Conservation (phyloP, 2,329 filamentous ascomycete genomes). For the Alternaria viburni region DNA sequence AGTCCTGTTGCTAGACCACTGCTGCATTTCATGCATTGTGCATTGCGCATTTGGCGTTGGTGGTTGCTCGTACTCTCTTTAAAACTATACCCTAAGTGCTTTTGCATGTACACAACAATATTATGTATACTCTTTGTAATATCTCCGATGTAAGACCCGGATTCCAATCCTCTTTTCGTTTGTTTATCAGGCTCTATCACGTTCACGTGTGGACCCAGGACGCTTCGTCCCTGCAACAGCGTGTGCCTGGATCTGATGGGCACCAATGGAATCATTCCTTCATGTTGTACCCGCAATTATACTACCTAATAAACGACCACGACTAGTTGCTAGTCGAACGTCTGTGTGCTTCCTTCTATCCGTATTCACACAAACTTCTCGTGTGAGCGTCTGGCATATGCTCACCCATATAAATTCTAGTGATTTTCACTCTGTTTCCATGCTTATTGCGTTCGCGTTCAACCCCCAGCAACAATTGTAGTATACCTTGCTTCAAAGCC, state of each 20-base stretch:
- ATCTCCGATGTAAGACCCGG: neutral
- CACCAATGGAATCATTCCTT: neutral
- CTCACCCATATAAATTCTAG: neutral
- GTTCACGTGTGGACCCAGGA: neutral
- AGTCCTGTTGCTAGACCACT: neutral
- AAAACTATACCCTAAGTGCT: slow-evolving; percentile 11
- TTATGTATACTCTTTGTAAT: slow-evolving; percentile 15
- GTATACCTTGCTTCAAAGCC: neutral
- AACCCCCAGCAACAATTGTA: neutral
- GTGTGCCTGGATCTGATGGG: neutral
- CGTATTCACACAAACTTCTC: neutral
- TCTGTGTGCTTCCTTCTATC: neutral
- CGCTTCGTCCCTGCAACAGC: neutral
- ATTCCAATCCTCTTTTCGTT: neutral
- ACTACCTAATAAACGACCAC: neutral
- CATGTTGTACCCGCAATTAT: neutral
- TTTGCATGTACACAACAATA: slow-evolving; percentile 9
- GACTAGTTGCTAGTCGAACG: slow-evolving; percentile 1
- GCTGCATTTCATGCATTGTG: neutral
- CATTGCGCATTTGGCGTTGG: slow-evolving; percentile 8
- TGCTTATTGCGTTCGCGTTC: neutral
- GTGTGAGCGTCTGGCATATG: neutral
- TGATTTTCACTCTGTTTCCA: neutral
- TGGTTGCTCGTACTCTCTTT: slow-evolving; percentile 9
- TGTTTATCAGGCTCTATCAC: neutral